Conservation (phyloP, 208 protist genomes). For the Leishmania amazonensis region DNA sequence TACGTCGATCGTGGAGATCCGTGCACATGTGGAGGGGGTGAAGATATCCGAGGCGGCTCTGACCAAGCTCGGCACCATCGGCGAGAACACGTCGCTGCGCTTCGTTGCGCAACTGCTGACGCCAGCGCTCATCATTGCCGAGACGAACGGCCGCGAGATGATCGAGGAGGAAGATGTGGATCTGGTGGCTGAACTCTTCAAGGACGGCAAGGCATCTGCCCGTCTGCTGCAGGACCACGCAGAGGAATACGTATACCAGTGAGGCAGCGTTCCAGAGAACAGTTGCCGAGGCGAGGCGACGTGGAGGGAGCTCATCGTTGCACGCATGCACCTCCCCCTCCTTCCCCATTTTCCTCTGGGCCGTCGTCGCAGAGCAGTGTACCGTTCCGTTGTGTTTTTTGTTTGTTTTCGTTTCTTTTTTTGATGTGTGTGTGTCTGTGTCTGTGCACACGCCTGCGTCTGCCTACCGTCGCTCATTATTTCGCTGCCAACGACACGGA, state of each 20-base stretch:
- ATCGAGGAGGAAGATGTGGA: slow-evolving; percentile 95
- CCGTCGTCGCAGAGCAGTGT: neutral
- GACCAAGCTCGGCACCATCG: slow-evolving; percentile 91
- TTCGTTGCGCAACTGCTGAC: slow-evolving; percentile 99
- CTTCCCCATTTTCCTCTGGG: neutral
- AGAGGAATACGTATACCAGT: slow-evolving; percentile 94
- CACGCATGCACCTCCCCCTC: neutral
- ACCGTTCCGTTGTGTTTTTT: neutral
- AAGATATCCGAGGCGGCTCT: slow-evolving; percentile 94
- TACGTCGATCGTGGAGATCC: slow-evolving; percentile 95
- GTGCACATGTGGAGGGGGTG: slow-evolving; percentile 96
- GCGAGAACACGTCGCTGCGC: slow-evolving; percentile 94
- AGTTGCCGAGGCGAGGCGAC: neutral
- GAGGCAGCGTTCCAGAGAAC: slow-evolving; percentile 5
- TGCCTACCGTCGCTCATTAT: neutral
- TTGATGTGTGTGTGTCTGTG: neutral
- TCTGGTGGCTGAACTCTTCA: slow-evolving; percentile 96
- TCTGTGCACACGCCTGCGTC: neutral
- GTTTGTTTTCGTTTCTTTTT: neutral
- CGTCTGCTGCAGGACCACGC: slow-evolving; percentile 82
- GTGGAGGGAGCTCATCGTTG: neutral
- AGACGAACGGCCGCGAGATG: slow-evolving; percentile 94
- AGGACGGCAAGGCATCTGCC: slow-evolving; percentile 97
- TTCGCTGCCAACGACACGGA: neutral
- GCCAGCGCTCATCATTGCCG: slow-evolving; percentile 94